phyloP scores from a whole-genome alignment of 2,329 filamentous ascomycete genomes.

The Hyphodiscus sp. region DNA sequence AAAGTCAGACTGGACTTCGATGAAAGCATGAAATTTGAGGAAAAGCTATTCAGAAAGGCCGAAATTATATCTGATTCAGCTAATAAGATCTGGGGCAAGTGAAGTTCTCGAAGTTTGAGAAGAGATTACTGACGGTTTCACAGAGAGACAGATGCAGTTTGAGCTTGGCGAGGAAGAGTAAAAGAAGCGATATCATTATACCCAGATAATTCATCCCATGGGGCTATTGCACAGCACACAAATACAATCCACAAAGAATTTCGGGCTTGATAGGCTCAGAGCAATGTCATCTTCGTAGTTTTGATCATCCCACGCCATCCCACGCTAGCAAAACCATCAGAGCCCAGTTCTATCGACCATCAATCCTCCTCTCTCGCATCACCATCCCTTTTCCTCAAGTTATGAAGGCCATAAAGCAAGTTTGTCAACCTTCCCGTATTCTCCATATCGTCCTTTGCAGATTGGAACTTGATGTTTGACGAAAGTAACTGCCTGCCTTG shows the following conservation, averaged over 20 bases:
- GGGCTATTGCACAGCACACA: too few relatives aligned
- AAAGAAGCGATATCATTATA: background rate
- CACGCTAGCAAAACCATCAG: too few relatives aligned
- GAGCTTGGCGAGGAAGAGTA: background rate
- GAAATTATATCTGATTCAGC: background rate
- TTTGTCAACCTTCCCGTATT: slow-evolving; percentile 32
- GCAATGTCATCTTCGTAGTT: too few relatives aligned
- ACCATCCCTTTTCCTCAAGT: slow-evolving; percentile 29
- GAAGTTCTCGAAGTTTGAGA: background rate
- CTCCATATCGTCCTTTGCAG: slow-evolving; percentile 10
- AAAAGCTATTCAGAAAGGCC: background rate
- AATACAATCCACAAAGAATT: too few relatives aligned
- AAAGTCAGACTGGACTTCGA: background rate
- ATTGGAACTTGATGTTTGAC: background rate
- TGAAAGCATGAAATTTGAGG: background rate
- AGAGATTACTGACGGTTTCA: background rate
- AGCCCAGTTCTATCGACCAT: background rate
- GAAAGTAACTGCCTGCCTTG: slow-evolving; percentile 5
- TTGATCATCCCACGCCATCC: too few relatives aligned
- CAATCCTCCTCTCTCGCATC: slow-evolving; percentile 14
- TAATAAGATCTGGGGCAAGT: background rate
- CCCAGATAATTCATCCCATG: too few relatives aligned
- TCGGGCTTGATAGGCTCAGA: too few relatives aligned
- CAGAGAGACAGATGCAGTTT: background rate
- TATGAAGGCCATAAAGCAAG: slow-evolving; percentile 33